Base-by-base conservation (phyloP, 768 basidiomycete species). In the Tulasnella sp. region DNA sequence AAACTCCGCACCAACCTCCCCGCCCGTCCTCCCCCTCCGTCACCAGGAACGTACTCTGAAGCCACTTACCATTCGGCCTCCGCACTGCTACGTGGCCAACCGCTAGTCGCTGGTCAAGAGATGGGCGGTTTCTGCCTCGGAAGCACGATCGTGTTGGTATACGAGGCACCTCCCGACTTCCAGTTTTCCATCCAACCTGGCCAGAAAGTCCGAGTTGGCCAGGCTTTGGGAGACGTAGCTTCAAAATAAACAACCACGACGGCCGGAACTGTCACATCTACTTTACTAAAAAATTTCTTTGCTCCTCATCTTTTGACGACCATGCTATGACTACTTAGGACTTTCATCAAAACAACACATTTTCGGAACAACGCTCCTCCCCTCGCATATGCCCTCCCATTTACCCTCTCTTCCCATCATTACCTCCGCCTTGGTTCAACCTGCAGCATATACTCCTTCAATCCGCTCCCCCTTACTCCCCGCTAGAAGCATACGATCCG, bases 81-180 rank as follows among this genome's bases (percentile, higher is more conserved):
- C 0, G 85, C 90, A 0, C 83, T 99, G 36, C 86, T 99, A 42
- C 87, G 89, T 22, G 97, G 97, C 0, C 95, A 97, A 81, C 96
- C 97, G 1, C 86, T 98, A 67, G 86, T 85, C 0, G 87, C 92
- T 0, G 96, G 93, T 0, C 93, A 97, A 82, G 96, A 99, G 85
- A 94, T 98, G 93, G 97, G 97, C 39, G 97, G 96, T 1, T 99
- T 99, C 85, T 92, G 91, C 80, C 86, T 99, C 3, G 96, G 96
- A 5, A 94, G 93, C 83, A 99, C 97, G 6, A 93, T 99, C 80
- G 97, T 99, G 25, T 87, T 99, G 68, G 94, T 99, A 0, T 97
- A 98, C 80, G 97, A 99, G 84, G 97, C 96, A 0, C 97, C 97
- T 0, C 84, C 86, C 73, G 84, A 89, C 42, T 99, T 96, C 58